Evolutionary conservation across 2,329 filamentous ascomycete species (phyloP), one percentile per base, ranked within the genome.

Genomic region (Setomelanomma holmii): DNA sequence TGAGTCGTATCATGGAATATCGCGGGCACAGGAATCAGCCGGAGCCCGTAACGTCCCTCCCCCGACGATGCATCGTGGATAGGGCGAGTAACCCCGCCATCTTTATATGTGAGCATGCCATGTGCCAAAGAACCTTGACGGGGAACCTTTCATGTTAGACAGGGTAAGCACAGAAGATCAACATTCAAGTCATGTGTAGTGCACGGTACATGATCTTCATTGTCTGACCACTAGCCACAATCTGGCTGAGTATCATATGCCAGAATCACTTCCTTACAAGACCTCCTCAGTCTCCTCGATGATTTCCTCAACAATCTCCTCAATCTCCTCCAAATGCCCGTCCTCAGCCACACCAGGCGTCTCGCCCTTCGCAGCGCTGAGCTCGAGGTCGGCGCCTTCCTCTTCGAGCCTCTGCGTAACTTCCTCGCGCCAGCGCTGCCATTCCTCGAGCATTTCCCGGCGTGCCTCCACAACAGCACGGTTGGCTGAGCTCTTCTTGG

Each of bases 401-500:
- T 72, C 71, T 27, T 69, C 58, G 24, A 93, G 75, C 68, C 96
- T 87, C 66, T 85, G 82, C 61, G 84, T 83, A 77, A 89, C 87
- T 62, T 83, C 80, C 68, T 86, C 85, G 72, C 92, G 84, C 91
- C 93, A 99, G 51, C 86, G 86, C 67, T 88, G 76, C 95, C 95
- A 99, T 78, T 98, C 93, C 63, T 89, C 86, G 66, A 99, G 86
- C 71, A 91, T 80, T 67, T 86, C 82, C 72, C 93, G 87, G 64
- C 95, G 86, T 64, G 86, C 87, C 78, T 98, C 93, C 57, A 99
- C 89, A 44, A 99, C 92, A 30, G 93, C 93, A 69, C 93, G 86
- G 79, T 98, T 95, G 67, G 93, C 95, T 49, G 91, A 93, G 57
- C 93, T 93, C 72, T 93, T 93, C 72, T 93, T 92, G 73, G 96